phyloP scores from a whole-genome alignment of 2,329 filamentous ascomycete genomes.

The Botrytis deweyae region DNA sequence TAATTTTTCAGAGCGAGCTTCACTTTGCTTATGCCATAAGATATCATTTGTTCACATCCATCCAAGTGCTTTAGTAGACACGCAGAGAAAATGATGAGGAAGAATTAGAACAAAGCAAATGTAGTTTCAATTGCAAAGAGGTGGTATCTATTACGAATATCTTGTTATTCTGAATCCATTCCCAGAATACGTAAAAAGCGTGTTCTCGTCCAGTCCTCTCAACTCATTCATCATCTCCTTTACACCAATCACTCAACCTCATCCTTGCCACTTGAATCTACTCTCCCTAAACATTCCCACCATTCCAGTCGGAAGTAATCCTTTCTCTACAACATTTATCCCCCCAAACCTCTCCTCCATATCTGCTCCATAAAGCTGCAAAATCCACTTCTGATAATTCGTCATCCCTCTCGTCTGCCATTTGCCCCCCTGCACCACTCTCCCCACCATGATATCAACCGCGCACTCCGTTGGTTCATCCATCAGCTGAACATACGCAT shows the following conservation, averaged over 20 bases:
- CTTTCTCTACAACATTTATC: constrained; percentile 42
- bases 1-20: neutral
- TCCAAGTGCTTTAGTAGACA: neutral
- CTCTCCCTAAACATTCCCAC: constrained; percentile 42
- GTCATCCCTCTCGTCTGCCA: neutral
- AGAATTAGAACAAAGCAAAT: neutral
- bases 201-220: neutral
- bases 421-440: neutral
- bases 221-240: neutral
- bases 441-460: neutral
- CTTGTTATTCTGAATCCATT: neutral
- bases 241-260: constrained; percentile 30
- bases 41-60: neutral
- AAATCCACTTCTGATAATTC: constrained; percentile 42
- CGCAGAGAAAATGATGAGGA: neutral
- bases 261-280: constrained; percentile 42
- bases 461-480: neutral
- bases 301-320: constrained; percentile 43
- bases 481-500: neutral
- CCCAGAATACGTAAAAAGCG: neutral
- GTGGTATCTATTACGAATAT: neutral
- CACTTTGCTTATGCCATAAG: neutral
- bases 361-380: constrained; percentile 41
- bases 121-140: neutral
- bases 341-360: constrained; percentile 43